Base-by-base conservation (phyloP, 192 early-diverging fungal genomes). In the Helicostylum pulchrum region DNA sequence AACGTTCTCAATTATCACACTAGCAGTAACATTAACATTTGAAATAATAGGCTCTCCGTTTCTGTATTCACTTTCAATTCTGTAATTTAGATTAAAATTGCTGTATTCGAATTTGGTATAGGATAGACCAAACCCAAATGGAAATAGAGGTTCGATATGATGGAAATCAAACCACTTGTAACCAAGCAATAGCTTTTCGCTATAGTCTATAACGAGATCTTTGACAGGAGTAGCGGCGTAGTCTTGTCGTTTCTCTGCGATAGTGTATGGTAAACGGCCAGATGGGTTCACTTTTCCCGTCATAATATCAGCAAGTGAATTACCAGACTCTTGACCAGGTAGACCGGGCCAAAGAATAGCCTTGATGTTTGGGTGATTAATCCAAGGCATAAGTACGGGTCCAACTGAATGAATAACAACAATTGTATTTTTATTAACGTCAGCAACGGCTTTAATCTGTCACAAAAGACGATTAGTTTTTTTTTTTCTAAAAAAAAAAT, bases 271-370 rank as follows among this genome's bases (percentile, higher is more conserved):
- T n/a, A 89, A 73, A 23, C 84, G 71, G 12, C 73, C 73, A 26
- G 80, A 81, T 1, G 87, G 87, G 61, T 85, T 88, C 46, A 84
- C 79, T 14, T 80, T 67, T 17, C 87, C 85, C 50, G 85, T 88
- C 9, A 89, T 62, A 23, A 89, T 77, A 56, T 89, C 85, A 53
- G 87, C 87, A 44, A 89, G 55, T 32, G 83, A 69, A 65, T 88
- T 84, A 47, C 87, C 87, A 54, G 78, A 68, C 58, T 90, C 87
- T 62, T 89, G 83, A 46, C 87, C 87, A 20, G 87, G 87, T 46
- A 88, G 53, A 43, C 72, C 67, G 36, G 86, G 80, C 51, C 73
- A 75, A 50, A 88, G 72, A 44, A 85, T 70, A 52, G 81, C 82
- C 5, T 67, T 76, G 61, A 88, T 73, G 65, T 87, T 86, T 10